These are phyloP conservation scores for Kitagawia praeruptora DNA, from an alignment of 129 eudicot genomes.

Conservation along the genomic window DNA sequence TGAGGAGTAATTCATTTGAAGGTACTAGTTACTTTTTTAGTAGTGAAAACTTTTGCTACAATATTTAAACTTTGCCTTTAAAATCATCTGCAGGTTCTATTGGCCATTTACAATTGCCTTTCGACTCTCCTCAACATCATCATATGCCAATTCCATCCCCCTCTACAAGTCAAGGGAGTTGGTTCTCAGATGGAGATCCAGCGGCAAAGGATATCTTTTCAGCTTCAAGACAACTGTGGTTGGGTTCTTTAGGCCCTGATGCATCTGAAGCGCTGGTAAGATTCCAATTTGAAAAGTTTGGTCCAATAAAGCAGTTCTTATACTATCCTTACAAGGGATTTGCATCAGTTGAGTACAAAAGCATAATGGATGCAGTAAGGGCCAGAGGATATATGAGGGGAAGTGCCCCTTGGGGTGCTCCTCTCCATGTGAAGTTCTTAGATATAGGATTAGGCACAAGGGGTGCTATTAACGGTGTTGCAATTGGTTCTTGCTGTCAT, in stretches of 20 bases:
- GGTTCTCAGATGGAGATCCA: slow-evolving; percentile 79
- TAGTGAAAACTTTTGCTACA: slow-evolving; percentile 27
- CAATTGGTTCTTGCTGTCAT: slow-evolving; percentile 65
- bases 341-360: slow-evolving; percentile 61
- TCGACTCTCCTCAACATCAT: slow-evolving; percentile 54
- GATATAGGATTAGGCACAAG: slow-evolving; percentile 75
- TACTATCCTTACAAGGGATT: slow-evolving; percentile 50
- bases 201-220: slow-evolving; percentile 66
- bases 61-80: slow-evolving; percentile 26
- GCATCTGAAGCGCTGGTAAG: slow-evolving; percentile 66
- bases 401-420: slow-evolving; percentile 77
- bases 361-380: slow-evolving; percentile 68
- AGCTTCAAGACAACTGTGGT: slow-evolving; percentile 75
- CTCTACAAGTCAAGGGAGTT: slow-evolving; percentile 26
- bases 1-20: slow-evolving; percentile 32
- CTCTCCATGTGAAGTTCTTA: slow-evolving; percentile 57
- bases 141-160: slow-evolving; percentile 22
- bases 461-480: slow-evolving; percentile 56
- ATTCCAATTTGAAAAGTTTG: slow-evolving; percentile 75
- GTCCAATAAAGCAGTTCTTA: slow-evolving; percentile 53
- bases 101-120: slow-evolving; percentile 28
- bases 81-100: slow-evolving; percentile 25
- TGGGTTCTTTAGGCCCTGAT: slow-evolving; percentile 75
- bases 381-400: slow-evolving; percentile 74
- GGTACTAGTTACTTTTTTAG: slow-evolving; percentile 20